phyloP scores from a whole-genome alignment of 108 stramenopile genomes.

The Cyclotella atomus region DNA sequence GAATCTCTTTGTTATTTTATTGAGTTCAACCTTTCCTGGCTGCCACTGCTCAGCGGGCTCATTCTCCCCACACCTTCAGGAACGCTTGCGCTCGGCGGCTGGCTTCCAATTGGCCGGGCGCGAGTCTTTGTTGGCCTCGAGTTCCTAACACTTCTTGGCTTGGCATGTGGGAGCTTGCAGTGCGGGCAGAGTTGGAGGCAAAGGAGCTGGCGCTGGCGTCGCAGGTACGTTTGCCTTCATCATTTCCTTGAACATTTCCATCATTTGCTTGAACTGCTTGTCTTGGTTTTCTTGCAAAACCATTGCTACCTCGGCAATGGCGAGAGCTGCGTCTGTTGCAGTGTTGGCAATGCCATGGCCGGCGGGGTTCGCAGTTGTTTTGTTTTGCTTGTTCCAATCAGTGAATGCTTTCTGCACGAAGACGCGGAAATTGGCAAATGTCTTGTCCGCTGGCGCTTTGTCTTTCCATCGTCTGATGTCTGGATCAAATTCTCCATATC shows the following conservation, averaged over 20 bases:
- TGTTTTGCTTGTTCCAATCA: neutral
- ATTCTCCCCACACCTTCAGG: constrained; percentile 6
- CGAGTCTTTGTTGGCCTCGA: neutral
- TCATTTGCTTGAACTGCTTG: neutral
- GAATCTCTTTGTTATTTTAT: no score
- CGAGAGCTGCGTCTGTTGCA: neutral
- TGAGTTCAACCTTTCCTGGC: constrained; percentile 6
- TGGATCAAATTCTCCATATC: neutral
- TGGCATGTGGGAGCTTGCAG: constrained; percentile 7
- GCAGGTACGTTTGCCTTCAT: neutral
- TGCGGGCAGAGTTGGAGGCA: neutral
- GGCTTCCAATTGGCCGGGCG: constrained; percentile 8
- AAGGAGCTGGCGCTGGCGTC: neutral
- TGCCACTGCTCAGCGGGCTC: constrained; percentile 3
- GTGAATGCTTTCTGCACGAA: constrained; percentile 3
- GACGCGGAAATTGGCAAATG: constrained; percentile 8
- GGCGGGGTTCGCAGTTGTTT: neutral
- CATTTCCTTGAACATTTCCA: neutral
- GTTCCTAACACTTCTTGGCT: constrained; percentile 6
- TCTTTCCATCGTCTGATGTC: neutral
- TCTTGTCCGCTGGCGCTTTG: neutral
- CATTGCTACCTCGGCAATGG: neutral
- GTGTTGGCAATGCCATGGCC: neutral
- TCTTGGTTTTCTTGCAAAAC: neutral
- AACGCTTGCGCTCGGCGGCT: constrained; percentile 7